A percentile compares a stretch with the other conserved stretches of the same genome.
Conservation (phyloP, 768 basidiomycete species). For the Tephrocybe sp. region DNA sequence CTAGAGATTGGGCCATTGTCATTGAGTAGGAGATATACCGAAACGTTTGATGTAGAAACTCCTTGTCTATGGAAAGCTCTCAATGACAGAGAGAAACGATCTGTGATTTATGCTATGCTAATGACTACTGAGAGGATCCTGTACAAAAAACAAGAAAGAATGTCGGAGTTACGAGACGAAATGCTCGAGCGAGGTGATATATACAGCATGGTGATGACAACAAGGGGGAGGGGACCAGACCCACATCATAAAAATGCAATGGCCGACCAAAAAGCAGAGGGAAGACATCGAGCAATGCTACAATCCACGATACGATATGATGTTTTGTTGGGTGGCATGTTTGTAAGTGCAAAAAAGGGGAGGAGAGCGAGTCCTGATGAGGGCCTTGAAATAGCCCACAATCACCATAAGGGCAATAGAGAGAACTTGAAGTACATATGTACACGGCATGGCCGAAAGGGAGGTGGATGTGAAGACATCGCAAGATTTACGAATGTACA, state of each 20-base stretch:
- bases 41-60: not conserved
- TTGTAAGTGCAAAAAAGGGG: slow-evolving; percentile 6
- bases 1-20: slow-evolving; percentile 65
- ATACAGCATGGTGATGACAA: slow-evolving; percentile 18
- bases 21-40: slow-evolving; percentile 21
- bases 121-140: slow-evolving; percentile 5
- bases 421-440: slow-evolving; percentile 10
- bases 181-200: slow-evolving; percentile 7
- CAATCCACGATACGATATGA: slow-evolving; percentile 11
- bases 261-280: slow-evolving; percentile 14
- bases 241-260: slow-evolving; percentile 9
- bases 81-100: slow-evolving; percentile 2
- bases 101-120: slow-evolving; percentile 1
- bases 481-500: too few species aligned
- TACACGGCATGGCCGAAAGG: slow-evolving; percentile 8
- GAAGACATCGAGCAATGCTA: slow-evolving; percentile 13
- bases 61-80: not conserved
- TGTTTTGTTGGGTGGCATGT: slow-evolving; percentile 8
- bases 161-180: not conserved
- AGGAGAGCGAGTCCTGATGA: slow-evolving; percentile 6
- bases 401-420: not conserved
- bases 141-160: slow-evolving; percentile 12
- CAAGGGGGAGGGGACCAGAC: not conserved
- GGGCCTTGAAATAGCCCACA: slow-evolving; percentile 6
- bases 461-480: not conserved